Conservation (phyloP, 345 rosid species). For the Corchorus capsularis region DNA sequence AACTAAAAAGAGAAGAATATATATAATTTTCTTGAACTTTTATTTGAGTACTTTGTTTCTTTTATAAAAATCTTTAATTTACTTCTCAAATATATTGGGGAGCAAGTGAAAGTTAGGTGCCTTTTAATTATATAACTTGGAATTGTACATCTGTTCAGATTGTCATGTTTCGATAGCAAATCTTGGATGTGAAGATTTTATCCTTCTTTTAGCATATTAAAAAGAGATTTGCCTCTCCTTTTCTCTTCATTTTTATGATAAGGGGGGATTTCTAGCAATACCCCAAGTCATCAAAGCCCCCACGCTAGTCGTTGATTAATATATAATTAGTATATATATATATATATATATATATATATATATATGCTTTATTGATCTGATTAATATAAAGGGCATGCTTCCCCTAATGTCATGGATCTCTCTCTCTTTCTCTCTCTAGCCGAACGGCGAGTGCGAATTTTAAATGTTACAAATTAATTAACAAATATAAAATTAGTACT, state of each 20-base stretch:
- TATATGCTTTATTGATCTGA: background rate
- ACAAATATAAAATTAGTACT: background rate
- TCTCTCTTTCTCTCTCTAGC: conserved; percentile 2
- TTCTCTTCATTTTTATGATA: background rate
- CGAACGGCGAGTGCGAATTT: conserved; percentile 20
- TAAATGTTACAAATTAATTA: background rate
- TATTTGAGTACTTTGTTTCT: too few relatives aligned
- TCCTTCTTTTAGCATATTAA: conserved; percentile 10
- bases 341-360: background rate
- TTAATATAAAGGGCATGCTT: conserved; percentile 9
- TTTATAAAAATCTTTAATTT: background rate
- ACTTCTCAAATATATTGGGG: conserved; percentile 1
- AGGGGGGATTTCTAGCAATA: conserved; percentile 3
- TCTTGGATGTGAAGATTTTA: conserved; percentile 29
- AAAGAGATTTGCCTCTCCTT: background rate
- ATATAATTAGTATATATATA: too few relatives aligned
- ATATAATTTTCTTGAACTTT: too few relatives aligned
- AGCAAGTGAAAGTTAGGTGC: conserved; percentile 34
- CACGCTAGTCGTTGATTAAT: background rate
- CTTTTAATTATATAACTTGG: conserved; percentile 21
- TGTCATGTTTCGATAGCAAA: conserved; percentile 35
- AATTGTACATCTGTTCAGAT: conserved; percentile 30
- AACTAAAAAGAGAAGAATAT: too few relatives aligned
- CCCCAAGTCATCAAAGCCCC: conserved; percentile 26
- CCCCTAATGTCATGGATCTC: conserved; percentile 42